Conservation (phyloP, 176 grass and related monocot genomes). For the Eragrostis nindensis region DNA sequence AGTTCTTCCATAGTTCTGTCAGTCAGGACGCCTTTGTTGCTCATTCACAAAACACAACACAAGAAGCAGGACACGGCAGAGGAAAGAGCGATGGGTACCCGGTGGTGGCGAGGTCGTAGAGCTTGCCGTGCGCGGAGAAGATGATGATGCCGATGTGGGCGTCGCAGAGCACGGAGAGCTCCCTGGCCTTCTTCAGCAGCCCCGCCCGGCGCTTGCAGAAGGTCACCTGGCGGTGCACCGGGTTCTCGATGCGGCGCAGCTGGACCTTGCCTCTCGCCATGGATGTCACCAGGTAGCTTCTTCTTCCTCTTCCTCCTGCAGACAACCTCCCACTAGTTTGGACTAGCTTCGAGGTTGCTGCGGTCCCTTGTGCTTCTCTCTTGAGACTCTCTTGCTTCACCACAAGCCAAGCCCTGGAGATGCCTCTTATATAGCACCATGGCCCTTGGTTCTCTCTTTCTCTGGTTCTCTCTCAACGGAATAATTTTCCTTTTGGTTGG, state of each 20-base stretch:
- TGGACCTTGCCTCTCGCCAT: conserved; percentile 81
- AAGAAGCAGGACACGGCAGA: background rate
- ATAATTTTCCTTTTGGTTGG: conserved; percentile 11
- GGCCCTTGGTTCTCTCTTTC: background rate
- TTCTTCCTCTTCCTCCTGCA: conserved; percentile 21
- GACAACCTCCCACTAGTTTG: conserved; percentile 99
- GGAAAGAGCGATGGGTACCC: conserved; percentile 46
- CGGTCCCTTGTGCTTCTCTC: conserved; percentile 22
- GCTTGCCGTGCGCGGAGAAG: conserved; percentile 97
- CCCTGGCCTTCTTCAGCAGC: conserved; percentile 91
- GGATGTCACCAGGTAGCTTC: background rate
- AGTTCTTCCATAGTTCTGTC: conserved; percentile 77
- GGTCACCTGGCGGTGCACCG: conserved; percentile 87
- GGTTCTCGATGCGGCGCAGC: conserved; percentile 74
- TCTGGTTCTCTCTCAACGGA: conserved; percentile 28
- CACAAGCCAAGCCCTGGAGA: conserved; percentile 22
- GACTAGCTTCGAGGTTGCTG: conserved; percentile 99
- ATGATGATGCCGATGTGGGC: conserved; percentile 92
- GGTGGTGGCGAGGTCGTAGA: conserved; percentile 86
- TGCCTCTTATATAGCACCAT: conserved; percentile 48
- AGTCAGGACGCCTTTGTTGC: background rate
- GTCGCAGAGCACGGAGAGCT: conserved; percentile 92
- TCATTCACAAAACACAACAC: background rate
- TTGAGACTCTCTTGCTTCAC: conserved; percentile 35
- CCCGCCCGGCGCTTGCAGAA: conserved; percentile 97